These are phyloP conservation scores for Raddia distichophylla DNA, from an alignment of 176 grass and related monocot genomes.

Conservation along the genomic window DNA sequence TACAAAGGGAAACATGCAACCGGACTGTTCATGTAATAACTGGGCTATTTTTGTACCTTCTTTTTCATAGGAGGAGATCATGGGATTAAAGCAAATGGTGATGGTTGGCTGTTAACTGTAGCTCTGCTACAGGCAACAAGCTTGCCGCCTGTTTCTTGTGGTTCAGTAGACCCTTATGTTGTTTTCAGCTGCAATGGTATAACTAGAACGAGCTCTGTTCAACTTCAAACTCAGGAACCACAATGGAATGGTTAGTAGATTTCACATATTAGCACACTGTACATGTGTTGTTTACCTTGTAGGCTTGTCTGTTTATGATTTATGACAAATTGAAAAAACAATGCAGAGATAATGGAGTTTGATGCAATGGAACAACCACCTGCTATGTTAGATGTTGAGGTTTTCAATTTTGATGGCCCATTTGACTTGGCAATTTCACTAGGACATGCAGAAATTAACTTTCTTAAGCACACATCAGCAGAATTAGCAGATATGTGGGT, in stretches of 20 bases:
- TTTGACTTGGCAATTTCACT: slow-evolving; percentile 69
- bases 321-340: slow-evolving; percentile 10
- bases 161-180: slow-evolving; percentile 78
- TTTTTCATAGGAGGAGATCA: slow-evolving; percentile 66
- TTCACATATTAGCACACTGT: slow-evolving; percentile 4
- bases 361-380: slow-evolving; percentile 89
- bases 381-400: slow-evolving; percentile 69
- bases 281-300: not conserved
- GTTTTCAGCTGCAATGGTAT: slow-evolving; percentile 82
- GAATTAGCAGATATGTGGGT: slow-evolving; percentile 87
- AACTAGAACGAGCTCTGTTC: slow-evolving; percentile 81
- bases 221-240: slow-evolving; percentile 81
- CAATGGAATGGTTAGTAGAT: slow-evolving; percentile 84
- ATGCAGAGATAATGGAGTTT: slow-evolving; percentile 86
- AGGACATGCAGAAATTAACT: slow-evolving; percentile 86
- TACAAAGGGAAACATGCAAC: not conserved
- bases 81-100: slow-evolving; percentile 65
- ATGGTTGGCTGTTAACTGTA: slow-evolving; percentile 83
- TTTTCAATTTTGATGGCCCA: slow-evolving; percentile 87
- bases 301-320: slow-evolving; percentile 15
- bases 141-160: slow-evolving; percentile 63
- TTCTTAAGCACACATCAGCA: slow-evolving; percentile 63
- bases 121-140: slow-evolving; percentile 74
- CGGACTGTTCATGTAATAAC: not conserved
- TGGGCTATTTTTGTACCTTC: not conserved